phyloP scores from a whole-genome alignment of 768 basidiomycete species.

The Collybia sordida region DNA sequence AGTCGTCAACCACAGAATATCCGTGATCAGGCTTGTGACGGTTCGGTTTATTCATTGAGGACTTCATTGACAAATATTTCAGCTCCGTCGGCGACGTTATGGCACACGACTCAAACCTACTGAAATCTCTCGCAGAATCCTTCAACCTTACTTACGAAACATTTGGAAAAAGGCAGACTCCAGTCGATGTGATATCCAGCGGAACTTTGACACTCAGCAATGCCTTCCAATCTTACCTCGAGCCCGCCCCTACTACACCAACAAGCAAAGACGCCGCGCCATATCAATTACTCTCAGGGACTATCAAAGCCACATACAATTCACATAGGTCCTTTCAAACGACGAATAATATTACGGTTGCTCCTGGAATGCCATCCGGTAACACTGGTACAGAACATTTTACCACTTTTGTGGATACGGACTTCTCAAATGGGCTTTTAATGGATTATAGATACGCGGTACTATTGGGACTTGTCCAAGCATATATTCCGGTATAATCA shows the following conservation, averaged over 20 bases:
- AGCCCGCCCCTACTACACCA: conserved; percentile 69
- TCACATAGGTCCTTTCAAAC: conserved; percentile 39
- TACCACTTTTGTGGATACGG: neutral
- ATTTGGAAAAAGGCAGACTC: conserved; percentile 46
- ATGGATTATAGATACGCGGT: conserved; percentile 48
- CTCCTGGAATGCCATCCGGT: conserved; percentile 58
- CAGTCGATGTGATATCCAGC: conserved; percentile 27
- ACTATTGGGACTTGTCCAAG: conserved; percentile 55
- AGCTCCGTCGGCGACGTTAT: conserved; percentile 45
- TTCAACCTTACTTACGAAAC: conserved; percentile 61
- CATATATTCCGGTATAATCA: conserved; percentile 73
- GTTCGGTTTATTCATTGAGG: neutral
- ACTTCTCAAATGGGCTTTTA: neutral
- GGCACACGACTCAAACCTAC: conserved; percentile 42
- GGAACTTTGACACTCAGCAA: conserved; percentile 54
- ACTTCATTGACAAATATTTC: neutral
- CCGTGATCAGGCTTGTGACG: conserved; percentile 50
- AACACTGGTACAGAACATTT: conserved; percentile 46
- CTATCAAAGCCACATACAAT: conserved; percentile 62
- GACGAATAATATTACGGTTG: conserved; percentile 38
- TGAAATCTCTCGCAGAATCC: conserved; percentile 44
- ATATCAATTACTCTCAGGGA: conserved; percentile 57
- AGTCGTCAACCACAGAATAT: conserved; percentile 72
- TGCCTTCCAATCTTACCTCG: conserved; percentile 48
- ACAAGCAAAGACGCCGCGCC: conserved; percentile 40